These are phyloP conservation scores for Elsinoe arachidis DNA, from an alignment of 2,329 filamentous ascomycete genomes.

Conservation along the genomic window DNA sequence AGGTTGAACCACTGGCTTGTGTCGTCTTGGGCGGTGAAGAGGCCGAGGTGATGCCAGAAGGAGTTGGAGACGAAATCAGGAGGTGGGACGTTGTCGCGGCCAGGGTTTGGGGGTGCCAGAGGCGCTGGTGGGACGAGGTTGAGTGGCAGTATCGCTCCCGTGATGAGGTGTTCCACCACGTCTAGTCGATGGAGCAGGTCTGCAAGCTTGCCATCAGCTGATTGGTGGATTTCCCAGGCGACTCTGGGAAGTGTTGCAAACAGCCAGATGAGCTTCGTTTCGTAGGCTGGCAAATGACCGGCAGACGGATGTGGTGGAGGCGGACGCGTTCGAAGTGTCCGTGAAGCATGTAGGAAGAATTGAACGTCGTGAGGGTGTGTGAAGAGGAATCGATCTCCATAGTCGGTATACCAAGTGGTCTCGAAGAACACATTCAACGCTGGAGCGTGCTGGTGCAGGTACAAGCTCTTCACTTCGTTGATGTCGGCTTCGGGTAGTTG, in stretches of 20 bases:
- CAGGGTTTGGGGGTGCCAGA: slow-evolving; percentile 23
- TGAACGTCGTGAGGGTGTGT: slow-evolving; percentile 41
- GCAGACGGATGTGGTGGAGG: slow-evolving; percentile 13
- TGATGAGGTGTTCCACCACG: slow-evolving; percentile 68
- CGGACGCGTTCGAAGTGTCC: slow-evolving; percentile 25
- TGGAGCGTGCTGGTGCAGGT: slow-evolving; percentile 65
- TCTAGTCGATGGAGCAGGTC: slow-evolving; percentile 59
- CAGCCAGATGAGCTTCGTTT: slow-evolving; percentile 53
- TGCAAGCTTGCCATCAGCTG: slow-evolving; percentile 37
- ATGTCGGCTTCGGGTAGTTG: slow-evolving; percentile 27
- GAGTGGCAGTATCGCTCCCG: slow-evolving; percentile 61
- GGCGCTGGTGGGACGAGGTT: slow-evolving; percentile 43
- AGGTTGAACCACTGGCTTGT: not conserved
- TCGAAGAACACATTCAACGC: slow-evolving; percentile 72
- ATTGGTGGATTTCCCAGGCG: slow-evolving; percentile 32
- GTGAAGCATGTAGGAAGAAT: slow-evolving; percentile 58
- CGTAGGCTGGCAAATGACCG: slow-evolving; percentile 40
- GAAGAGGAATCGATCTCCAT: slow-evolving; percentile 9
- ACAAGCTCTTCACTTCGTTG: slow-evolving; percentile 63
- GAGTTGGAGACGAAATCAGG: slow-evolving; percentile 50
- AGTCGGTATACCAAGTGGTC: slow-evolving; percentile 65
- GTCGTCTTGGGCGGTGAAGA: slow-evolving; percentile 58
- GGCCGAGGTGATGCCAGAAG: slow-evolving; percentile 74
- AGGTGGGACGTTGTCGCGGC: slow-evolving; percentile 5
- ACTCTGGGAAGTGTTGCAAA: slow-evolving; percentile 42